Base-by-base conservation (phyloP, 257 asterid genomes). In the Solanum virginianum region DNA sequence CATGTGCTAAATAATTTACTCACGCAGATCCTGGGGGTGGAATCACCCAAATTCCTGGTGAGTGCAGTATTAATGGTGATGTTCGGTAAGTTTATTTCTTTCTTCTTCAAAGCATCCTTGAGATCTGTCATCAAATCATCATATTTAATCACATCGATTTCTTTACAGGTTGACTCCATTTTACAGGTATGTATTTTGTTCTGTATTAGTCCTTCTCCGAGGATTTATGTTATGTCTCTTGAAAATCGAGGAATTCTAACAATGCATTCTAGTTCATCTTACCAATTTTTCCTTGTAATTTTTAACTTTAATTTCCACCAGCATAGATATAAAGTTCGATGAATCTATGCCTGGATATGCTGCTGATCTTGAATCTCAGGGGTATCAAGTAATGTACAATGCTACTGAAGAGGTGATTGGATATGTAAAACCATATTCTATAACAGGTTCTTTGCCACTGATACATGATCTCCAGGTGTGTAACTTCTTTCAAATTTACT, bases 21-120 rank as follows among this genome's bases (percentile, higher is more conserved):
- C 88, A 4, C 51, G 70, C 92, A 96, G 99, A 96, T 96, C 98
- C 98, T 32, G 99, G 99, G 84, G 99, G 99, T 75, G 98, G 99
- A 83, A 90, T 95, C 88, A 96, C 95, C 85, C 98, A 96, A 89
- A 96, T 96, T 86, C 99, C 99, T 63, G 93, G 92, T 63, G 97
- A 95, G 81, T 94, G 99, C 85, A 94, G 95, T 55, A 56, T 96
- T 84, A 89, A 93, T 57, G 98, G 98, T 88, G 99, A 96, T 89
- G 98, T 94, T 87, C 94, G 99, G 99, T 96, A 47, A 82, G 36
- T 65, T 86, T 26, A 17, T 81, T 86, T 43, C 18, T 59, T 87
- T 85, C 88, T 83, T 79, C 26, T 29, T 83, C 6, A 54, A 54
- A 16, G 20, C 69, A 84, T 20, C 82, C 85, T 36, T 74, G 70